These are phyloP conservation scores for Saccharum spontaneum DNA, from an alignment of 176 grass and related monocot genomes.

Conservation along the genomic window DNA sequence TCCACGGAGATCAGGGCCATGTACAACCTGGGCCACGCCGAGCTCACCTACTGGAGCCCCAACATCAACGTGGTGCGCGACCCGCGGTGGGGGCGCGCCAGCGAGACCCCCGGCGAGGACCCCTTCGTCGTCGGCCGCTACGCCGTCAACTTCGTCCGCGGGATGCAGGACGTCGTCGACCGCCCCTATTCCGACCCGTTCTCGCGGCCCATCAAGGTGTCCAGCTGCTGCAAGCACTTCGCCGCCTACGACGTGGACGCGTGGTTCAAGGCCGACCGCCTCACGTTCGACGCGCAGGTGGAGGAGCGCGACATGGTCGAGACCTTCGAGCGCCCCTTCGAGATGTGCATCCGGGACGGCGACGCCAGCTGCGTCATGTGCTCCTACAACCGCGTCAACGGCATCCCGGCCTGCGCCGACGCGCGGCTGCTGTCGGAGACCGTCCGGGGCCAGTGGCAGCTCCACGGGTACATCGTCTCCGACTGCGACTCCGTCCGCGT, in stretches of 20 bases:
- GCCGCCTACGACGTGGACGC: constrained; percentile 64
- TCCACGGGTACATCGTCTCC: constrained; percentile 75
- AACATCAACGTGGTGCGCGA: constrained; percentile 77
- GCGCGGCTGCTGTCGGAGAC: constrained; percentile 45
- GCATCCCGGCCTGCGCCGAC: constrained; percentile 56
- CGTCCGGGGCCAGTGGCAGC: constrained; percentile 52
- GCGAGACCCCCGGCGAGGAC: constrained; percentile 74
- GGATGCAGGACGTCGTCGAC: constrained; percentile 43
- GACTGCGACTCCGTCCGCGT: constrained; percentile 73
- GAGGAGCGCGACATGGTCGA: constrained; percentile 62
- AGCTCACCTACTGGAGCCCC: constrained; percentile 73
- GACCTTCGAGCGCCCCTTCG: constrained; percentile 62
- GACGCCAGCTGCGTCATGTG: constrained; percentile 78
- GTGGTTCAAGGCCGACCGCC: constrained; percentile 40
- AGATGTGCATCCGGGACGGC: constrained; percentile 56
- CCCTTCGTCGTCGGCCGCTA: constrained; percentile 55
- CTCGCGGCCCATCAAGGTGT: constrained; percentile 59
- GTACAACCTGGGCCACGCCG: constrained; percentile 70
- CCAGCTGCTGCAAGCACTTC: constrained; percentile 84
- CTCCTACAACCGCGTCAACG: constrained; percentile 78
- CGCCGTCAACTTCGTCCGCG: constrained; percentile 56
- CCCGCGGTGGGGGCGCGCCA: constrained; percentile 65
- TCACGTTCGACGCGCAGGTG: constrained; percentile 57
- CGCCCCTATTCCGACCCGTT: constrained; percentile 8
- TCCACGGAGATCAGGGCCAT: constrained; percentile 64